Conservation (phyloP, 345 rosid genomes). For the Bruguiera gymnorhiza region DNA sequence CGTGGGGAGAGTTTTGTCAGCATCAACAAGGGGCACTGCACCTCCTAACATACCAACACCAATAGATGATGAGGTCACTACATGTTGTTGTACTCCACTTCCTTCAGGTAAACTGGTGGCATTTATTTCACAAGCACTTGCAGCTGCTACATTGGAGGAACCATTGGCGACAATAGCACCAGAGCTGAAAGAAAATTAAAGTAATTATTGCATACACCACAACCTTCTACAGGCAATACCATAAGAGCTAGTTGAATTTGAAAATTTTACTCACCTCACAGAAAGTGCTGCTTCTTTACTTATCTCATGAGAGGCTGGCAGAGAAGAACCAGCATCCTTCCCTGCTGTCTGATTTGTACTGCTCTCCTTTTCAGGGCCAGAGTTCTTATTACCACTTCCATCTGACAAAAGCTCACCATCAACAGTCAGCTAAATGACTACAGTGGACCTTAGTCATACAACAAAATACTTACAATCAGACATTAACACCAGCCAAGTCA, state of each 20-base stretch:
- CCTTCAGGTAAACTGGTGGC: constrained; percentile 29
- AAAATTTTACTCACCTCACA: constrained; percentile 43
- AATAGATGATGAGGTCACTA: constrained; percentile 35
- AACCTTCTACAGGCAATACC: neutral
- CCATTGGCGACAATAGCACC: constrained; percentile 41
- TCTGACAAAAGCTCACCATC: constrained; percentile 44
- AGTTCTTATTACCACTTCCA: constrained; percentile 53
- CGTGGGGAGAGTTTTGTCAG: constrained; percentile 30
- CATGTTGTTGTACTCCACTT: constrained; percentile 36
- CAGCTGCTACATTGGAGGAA: constrained; percentile 42
- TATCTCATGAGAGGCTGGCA: constrained; percentile 44
- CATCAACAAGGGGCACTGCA: constrained; percentile 33
- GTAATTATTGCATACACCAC: constrained; percentile 10
- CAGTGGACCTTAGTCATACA: constrained; percentile 19
- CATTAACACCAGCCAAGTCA: neutral
- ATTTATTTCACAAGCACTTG: constrained; percentile 13
- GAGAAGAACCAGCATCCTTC: constrained; percentile 45
- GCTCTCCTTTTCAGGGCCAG: constrained; percentile 44
- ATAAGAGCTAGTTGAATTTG: constrained; percentile 9
- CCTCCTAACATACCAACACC: constrained; percentile 33
- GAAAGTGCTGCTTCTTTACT: constrained; percentile 39
- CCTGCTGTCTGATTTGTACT: constrained; percentile 51
- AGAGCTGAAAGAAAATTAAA: constrained; percentile 38
- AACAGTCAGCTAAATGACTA: constrained; percentile 22
- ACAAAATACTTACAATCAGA: constrained; percentile 8